Percentiles rank a stretch among this genome's conserved stretches.
Evolutionary conservation across 331 rosid species (phyloP).

Genomic region (Acacia concinna): DNA sequence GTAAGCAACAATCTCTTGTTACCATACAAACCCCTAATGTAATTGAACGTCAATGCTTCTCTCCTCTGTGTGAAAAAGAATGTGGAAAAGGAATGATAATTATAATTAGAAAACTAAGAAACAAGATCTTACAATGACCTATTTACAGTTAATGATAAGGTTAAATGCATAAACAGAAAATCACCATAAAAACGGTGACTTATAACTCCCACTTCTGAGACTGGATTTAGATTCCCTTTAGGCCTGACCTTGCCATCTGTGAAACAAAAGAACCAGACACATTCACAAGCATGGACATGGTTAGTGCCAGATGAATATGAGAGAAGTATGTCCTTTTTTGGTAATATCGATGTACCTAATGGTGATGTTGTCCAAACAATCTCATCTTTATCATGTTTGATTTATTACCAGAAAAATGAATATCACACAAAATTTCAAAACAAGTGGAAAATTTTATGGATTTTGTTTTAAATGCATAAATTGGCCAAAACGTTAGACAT

Average conservation of each 20-base stretch:
- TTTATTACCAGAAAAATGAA: not conserved
- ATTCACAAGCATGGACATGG: constrained; percentile 18
- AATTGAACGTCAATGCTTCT: constrained; percentile 34
- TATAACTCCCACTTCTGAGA: constrained; percentile 43
- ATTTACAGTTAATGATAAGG: constrained; percentile 59
- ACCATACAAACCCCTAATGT: constrained; percentile 28
- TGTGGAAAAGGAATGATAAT: constrained; percentile 12
- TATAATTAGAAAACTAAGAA: constrained; percentile 20
- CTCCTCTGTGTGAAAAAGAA: constrained; percentile 33
- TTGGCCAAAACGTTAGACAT: not conserved
- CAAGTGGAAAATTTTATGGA: not conserved
- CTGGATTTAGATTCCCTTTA: constrained; percentile 65
- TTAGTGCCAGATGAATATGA: not conserved
- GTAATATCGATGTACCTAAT: not conserved
- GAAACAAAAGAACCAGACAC: constrained; percentile 33
- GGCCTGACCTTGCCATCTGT: constrained; percentile 93
- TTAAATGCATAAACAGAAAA: constrained; percentile 44
- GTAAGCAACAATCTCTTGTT: constrained; percentile 33
- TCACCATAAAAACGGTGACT: constrained; percentile 32
- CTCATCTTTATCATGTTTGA: not conserved
- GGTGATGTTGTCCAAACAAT: not conserved
- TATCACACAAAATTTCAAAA: not conserved
- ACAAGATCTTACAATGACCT: constrained; percentile 48
- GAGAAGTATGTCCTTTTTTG: not conserved
- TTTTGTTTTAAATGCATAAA: not conserved